Base-by-base conservation (phyloP, 169 alveolate species). In the Eimeria maxima region DNA sequence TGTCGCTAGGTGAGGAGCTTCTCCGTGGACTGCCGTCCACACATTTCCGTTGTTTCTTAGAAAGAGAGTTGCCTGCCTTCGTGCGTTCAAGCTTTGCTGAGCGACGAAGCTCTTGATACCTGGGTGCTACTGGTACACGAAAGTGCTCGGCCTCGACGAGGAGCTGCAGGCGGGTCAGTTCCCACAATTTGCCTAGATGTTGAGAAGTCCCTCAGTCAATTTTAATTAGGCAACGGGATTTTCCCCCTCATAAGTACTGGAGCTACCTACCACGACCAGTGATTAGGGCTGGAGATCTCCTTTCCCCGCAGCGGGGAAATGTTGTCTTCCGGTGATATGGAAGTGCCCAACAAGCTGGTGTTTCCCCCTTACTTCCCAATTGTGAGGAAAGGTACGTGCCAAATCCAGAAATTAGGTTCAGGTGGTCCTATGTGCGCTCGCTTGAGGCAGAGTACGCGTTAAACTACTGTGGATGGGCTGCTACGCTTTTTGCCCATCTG, bases 351-450 rank as follows among this genome's bases (percentile, higher is more conserved):
- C n/a, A 44, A 42, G 55, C 24, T 86, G 60, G 38, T 33, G 29
- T 86, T 86, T 27, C 93, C 93, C 44, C 93, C 93, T n/a, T 86
- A 60, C 60, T 86, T 86, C 44, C 93, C 93, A 29, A 42, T 86
- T 42, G 93, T 60, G 55, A 86, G 93, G 63, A 86, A 86, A 63
- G 93, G 93, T 86, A 63, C 13, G 93, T 27, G 13, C 2, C 47
- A 14, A 44, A 7, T 42, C 20, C 63, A 42, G 87, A 1, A 16
- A 45, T 76, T 74, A 53, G 63, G 18, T 8, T 53, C 63, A 53
- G 18, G 60, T 18, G 33, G 22, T 16, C 44, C 42, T 7, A 18
- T 3, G 65, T 6, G 87, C 65, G 10, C 20, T 47, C 6, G 47
- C 65, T 24, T n/a, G 44, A 22, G 57, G 24, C 22, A 80, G 90